Evolutionary conservation across 805 yeast species (phyloP).

Genomic region (Yamadazyma paraphyllophila): DNA sequence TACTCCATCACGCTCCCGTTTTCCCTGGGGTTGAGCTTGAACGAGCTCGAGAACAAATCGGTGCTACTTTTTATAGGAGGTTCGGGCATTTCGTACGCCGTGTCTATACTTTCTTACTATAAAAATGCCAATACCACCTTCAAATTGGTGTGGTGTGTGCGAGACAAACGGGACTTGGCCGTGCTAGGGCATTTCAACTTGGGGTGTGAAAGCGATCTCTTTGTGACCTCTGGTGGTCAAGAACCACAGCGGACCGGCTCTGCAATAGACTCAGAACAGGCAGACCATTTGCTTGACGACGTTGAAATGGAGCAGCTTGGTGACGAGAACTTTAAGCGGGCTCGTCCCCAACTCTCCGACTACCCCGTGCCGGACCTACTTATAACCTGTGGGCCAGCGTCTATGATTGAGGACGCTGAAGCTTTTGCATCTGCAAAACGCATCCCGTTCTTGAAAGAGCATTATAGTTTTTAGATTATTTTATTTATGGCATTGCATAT

Average conservation of each 20-base stretch:
- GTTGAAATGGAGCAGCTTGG: slow-evolving; percentile 4
- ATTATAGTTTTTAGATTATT: slow-evolving; percentile 1
- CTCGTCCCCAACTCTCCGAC: slow-evolving; percentile 10
- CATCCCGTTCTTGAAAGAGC: slow-evolving; percentile 18
- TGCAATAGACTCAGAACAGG: background rate
- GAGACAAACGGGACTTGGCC: slow-evolving; percentile 7
- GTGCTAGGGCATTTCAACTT: slow-evolving; percentile 7
- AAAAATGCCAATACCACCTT: slow-evolving; percentile 4
- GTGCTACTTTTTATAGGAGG: slow-evolving; percentile 13
- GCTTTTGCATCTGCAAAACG: slow-evolving; percentile 34
- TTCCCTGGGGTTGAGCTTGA: slow-evolving; percentile 1
- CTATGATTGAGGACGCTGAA: slow-evolving; percentile 41
- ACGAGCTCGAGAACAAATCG: slow-evolving; percentile 1
- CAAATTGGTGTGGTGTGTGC: slow-evolving; percentile 12
- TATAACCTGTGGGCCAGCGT: slow-evolving; percentile 57
- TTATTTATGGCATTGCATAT: background rate
- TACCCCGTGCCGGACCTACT: slow-evolving; percentile 24
- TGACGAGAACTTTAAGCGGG: background rate
- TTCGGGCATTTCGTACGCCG: slow-evolving; percentile 14
- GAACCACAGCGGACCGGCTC: background rate
- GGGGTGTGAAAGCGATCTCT: slow-evolving; percentile 2
- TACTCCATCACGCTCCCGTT: slow-evolving; percentile 13
- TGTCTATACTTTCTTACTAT: slow-evolving; percentile 11
- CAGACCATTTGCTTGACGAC: background rate
- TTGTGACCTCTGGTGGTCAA: slow-evolving; percentile 1